Evolutionary conservation across 208 protist species (phyloP).

Genomic region (Hexamita inflata): DNA sequence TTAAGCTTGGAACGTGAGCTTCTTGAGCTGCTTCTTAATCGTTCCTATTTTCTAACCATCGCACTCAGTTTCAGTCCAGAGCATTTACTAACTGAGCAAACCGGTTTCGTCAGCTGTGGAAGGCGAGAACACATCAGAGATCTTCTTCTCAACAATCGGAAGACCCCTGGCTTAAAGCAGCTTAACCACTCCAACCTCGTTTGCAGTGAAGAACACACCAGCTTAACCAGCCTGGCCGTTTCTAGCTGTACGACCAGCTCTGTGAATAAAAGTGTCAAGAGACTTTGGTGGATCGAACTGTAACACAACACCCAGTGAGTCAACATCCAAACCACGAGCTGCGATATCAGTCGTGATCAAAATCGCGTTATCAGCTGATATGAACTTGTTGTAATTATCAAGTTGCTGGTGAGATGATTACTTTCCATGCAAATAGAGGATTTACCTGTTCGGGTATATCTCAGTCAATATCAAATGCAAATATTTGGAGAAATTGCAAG

Average conservation of each 20-base stretch:
- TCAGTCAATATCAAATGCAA: too few species aligned
- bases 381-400: slow-evolving; percentile 27
- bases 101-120: too few species aligned
- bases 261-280: slow-evolving; percentile 58
- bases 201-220: not conserved
- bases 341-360: slow-evolving; percentile 63
- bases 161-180: too few species aligned
- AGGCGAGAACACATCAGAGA: too few species aligned
- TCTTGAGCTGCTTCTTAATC: too few species aligned
- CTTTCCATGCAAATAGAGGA: slow-evolving; percentile 57
- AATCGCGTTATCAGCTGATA: slow-evolving; percentile 6
- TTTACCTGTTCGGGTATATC: too few species aligned
- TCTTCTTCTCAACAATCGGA: too few species aligned
- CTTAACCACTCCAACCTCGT: not conserved
- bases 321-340: slow-evolving; percentile 63
- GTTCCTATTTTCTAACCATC: too few species aligned
- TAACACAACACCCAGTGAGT: slow-evolving; percentile 63
- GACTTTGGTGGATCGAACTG: slow-evolving; percentile 51
- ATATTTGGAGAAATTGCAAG: too few species aligned
- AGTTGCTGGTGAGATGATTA: slow-evolving; percentile 44
- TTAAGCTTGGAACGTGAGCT: too few species aligned
- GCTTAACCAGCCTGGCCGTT: not conserved
- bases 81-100: too few species aligned
- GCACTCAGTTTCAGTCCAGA: too few species aligned
- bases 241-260: slow-evolving; percentile 34